Base-by-base conservation (phyloP, 2,329 filamentous ascomycete species). In the Stenocarpella maydis region DNA sequence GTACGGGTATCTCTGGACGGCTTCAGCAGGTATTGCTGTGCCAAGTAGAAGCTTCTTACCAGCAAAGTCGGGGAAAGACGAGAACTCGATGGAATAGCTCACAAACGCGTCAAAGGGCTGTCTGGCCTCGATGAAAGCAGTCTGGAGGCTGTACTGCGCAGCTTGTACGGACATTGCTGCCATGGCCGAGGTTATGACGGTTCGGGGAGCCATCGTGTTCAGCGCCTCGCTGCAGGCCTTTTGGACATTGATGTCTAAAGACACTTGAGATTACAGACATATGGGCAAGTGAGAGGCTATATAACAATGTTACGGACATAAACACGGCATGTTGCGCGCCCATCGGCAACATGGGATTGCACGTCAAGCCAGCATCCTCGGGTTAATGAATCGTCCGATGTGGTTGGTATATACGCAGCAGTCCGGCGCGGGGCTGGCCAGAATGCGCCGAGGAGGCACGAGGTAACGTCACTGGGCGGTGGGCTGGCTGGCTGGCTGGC, bases 1-100 rank as follows among this genome's bases (percentile, higher is more conserved):
- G 81, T 80, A 73, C 87, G 84, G 14, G 10, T 15, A 10, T 72
- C 86, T 85, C 1, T 82, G 86, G 75, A 80, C 86, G 24, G 84
- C 43, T 45, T 19, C 84, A 15, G 88, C 80, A 71, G n/a, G 87
- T 43, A 4, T 47, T 26, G 41, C 24, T 31, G 54, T 3, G 24
- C 41, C 39, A n/a, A 24, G 8, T n/a, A 24, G 24, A 34, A 31
- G 24, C 39, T 41, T n/a, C 70, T 71, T 68, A 74, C 75, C 74
- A 64, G 75, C 74, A 41, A 74, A 77, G n/a, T 77, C 74, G 0
- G 80, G 80, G 53, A 82, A 82, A 15, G 79, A 81, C 3, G 80
- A 75, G 68, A 82, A 80, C 67, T 81, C 80, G 52, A 82, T 81
- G 5, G 79, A 81, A 71, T 77, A 81, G 74, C 79, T 81, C 65